phyloP scores from a whole-genome alignment of 2,329 filamentous ascomycete genomes.

The Ophiostoma sp. region DNA sequence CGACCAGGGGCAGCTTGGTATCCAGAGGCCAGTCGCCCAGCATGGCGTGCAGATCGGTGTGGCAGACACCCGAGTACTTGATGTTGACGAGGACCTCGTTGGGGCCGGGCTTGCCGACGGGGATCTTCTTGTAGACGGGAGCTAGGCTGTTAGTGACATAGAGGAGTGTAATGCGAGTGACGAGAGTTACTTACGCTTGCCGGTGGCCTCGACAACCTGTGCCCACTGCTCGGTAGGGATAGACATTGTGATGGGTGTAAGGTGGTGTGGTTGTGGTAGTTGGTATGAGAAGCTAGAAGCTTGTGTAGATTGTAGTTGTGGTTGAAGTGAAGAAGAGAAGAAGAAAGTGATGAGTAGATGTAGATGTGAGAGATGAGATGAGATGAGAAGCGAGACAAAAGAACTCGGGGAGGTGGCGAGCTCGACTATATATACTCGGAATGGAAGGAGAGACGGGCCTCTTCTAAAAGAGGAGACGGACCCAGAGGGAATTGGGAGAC shows the following conservation, averaged over 20 bases:
- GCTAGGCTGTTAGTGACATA: conserved; percentile 37
- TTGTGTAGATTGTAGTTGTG: not conserved
- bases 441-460: not conserved
- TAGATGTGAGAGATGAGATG: not conserved
- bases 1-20: conserved; percentile 31
- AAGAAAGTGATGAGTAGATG: no score
- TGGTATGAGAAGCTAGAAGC: conserved; percentile 16
- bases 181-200: conserved; percentile 53
- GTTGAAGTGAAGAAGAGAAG: not conserved
- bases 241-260: conserved; percentile 34
- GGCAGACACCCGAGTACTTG: conserved; percentile 34
- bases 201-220: conserved; percentile 78
- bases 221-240: conserved; percentile 87
- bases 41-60: conserved; percentile 33
- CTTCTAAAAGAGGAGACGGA: not conserved
- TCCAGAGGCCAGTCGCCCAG: conserved; percentile 32
- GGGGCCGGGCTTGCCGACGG: conserved; percentile 59
- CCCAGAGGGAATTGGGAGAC: not conserved
- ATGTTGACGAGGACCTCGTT: conserved; percentile 34
- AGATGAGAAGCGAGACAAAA: conserved; percentile 7
- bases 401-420: conserved; percentile 10
- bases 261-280: conserved; percentile 12
- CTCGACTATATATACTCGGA: conserved; percentile 21
- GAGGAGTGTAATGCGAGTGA: not conserved
- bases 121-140: conserved; percentile 64